phyloP scores from a whole-genome alignment of 176 grass and related monocot species.

The Pontederia crassipes region DNA sequence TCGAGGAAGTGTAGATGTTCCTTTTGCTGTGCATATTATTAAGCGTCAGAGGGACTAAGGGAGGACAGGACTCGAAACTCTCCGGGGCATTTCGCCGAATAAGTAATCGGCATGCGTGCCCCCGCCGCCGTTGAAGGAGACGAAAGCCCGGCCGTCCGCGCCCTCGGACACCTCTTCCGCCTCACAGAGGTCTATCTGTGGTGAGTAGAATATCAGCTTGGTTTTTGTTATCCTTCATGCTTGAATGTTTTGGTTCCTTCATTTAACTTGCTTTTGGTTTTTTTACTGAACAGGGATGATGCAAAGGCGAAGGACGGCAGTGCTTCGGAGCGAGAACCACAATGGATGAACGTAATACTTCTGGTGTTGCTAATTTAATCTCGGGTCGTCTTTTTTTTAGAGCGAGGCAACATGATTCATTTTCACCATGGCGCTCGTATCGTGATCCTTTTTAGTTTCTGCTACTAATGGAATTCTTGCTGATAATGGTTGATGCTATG shows the following conservation, averaged over 20 bases:
- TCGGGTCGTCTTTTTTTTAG: not conserved
- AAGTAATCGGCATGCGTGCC: not conserved
- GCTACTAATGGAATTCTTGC: not conserved
- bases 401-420: too few species aligned
- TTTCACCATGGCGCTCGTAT: too few species aligned
- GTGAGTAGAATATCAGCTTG: conserved; percentile 18
- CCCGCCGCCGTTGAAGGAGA: conserved; percentile 12
- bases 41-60: too few species aligned
- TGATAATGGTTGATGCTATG: not conserved
- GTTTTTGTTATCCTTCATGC: not conserved
- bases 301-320: conserved; percentile 16
- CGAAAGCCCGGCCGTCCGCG: conserved; percentile 23
- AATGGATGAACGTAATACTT: conserved; percentile 1
- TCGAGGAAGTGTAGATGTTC: too few species aligned
- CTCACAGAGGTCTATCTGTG: conserved; percentile 61
- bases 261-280: not conserved
- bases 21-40: too few species aligned
- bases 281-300: conserved; percentile 51
- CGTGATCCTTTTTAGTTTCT: not conserved
- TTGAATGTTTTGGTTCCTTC: not conserved
- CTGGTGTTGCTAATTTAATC: not conserved
- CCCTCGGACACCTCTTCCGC: conserved; percentile 53
- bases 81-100: too few species aligned
- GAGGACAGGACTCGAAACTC: too few species aligned
- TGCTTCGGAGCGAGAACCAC: conserved; percentile 3